Percentiles rank a stretch among this genome's conserved stretches.
Evolutionary conservation across 805 yeast species (phyloP).

Genomic region (Lipomyces japonicus): DNA sequence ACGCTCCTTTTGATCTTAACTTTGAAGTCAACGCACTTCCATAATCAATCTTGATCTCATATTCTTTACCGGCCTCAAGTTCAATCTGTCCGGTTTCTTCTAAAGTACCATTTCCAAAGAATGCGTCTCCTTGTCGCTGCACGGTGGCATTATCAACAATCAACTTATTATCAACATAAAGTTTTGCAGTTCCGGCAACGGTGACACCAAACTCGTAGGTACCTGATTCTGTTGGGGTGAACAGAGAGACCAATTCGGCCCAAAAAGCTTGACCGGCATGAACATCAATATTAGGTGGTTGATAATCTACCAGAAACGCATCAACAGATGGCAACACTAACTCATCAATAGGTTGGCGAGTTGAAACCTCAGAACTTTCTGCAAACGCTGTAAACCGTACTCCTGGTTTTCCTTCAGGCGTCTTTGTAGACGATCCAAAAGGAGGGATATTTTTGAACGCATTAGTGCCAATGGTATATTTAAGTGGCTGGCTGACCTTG

Average conservation of each 20-base stretch:
- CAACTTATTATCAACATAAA: slow-evolving; percentile 51
- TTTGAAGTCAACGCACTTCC: slow-evolving; percentile 48
- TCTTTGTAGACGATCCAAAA: neutral
- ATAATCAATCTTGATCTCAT: slow-evolving; percentile 48
- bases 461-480: slow-evolving; percentile 8
- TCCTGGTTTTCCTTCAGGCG: slow-evolving; percentile 13
- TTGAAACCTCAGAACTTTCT: slow-evolving; percentile 3
- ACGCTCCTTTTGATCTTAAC: neutral
- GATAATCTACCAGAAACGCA: slow-evolving; percentile 13
- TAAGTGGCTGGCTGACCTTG: slow-evolving; percentile 3
- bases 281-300: slow-evolving; percentile 4
- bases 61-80: slow-evolving; percentile 45
- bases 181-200: slow-evolving; percentile 52
- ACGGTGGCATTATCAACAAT: slow-evolving; percentile 55
- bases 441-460: slow-evolving; percentile 11
- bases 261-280: slow-evolving; percentile 36
- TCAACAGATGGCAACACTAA: neutral
- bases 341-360: slow-evolving; percentile 4
- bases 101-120: slow-evolving; percentile 53
- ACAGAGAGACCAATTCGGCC: slow-evolving; percentile 45
- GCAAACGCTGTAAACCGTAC: neutral
- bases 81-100: slow-evolving; percentile 45
- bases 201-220: slow-evolving; percentile 52
- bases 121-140: slow-evolving; percentile 49
- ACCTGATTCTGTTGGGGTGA: slow-evolving; percentile 48